phyloP scores from a whole-genome alignment of 1,284 basidiomycete genomes.

The Rhizoctonia solani region DNA sequence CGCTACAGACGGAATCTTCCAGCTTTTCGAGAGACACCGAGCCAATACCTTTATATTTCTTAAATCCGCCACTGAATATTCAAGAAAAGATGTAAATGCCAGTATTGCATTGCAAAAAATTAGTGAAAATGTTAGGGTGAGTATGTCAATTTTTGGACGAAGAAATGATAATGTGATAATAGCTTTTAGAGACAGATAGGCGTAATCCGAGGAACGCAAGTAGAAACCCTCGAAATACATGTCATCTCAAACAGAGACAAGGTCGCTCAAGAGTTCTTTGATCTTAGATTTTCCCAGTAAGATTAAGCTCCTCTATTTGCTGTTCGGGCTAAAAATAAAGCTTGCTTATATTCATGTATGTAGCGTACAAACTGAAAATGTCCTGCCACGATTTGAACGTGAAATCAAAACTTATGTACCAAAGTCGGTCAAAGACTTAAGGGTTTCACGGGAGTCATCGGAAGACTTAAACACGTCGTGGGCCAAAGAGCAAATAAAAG shows the following conservation, averaged over 20 bases:
- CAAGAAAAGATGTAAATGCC: constrained; percentile 54
- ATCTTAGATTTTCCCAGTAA: constrained; percentile 67
- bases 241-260: constrained; percentile 69
- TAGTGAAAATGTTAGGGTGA: constrained; percentile 56
- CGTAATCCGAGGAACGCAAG: constrained; percentile 55
- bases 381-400: constrained; percentile 55
- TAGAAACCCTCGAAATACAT: constrained; percentile 61
- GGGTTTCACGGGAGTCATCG: no score
- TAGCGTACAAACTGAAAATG: constrained; percentile 62
- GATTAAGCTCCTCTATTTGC: constrained; percentile 41
- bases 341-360: not conserved
- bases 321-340: not conserved
- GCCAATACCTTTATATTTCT: constrained; percentile 63
- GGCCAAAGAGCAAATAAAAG: not conserved
- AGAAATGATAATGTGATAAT: not conserved
- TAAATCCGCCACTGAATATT: constrained; percentile 52
- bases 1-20: constrained; percentile 57
- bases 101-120: constrained; percentile 68
- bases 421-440: constrained; percentile 10
- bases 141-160: constrained; percentile 24
- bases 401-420: constrained; percentile 39
- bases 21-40: constrained; percentile 59
- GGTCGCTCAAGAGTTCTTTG: constrained; percentile 64
- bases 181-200: constrained; percentile 58
- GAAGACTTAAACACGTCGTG: no score